Percentiles rank a stretch among this genome's conserved stretches.
Evolutionary conservation across 179 eudicot genomes (phyloP).

Genomic region (Nepenthes alata): DNA sequence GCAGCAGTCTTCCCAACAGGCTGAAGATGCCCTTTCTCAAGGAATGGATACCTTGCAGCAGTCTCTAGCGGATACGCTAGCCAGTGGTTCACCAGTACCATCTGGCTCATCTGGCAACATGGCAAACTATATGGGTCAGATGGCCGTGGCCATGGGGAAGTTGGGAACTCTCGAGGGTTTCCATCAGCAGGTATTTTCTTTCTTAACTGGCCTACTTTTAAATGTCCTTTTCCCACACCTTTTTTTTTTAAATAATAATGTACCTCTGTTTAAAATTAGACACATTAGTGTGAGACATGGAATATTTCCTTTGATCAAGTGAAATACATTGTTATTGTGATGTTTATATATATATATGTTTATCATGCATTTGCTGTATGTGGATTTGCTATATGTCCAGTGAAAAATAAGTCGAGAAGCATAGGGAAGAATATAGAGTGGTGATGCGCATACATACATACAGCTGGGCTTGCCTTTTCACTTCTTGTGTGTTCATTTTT

Average conservation of each 20-base stretch:
- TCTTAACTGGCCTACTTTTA: neutral
- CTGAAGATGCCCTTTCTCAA: slow-evolving; percentile 93
- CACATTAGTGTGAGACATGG: neutral
- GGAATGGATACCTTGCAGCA: slow-evolving; percentile 97
- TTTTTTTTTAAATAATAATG: neutral
- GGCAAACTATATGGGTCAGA: slow-evolving; percentile 97
- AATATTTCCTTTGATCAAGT: neutral
- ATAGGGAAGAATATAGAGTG: too few relatives aligned
- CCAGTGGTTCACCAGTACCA: slow-evolving; percentile 43
- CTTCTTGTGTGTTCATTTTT: too few relatives aligned
- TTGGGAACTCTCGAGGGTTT: slow-evolving; percentile 88
- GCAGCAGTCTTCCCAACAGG: slow-evolving; percentile 84
- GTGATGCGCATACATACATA: too few relatives aligned
- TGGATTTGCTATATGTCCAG: too few relatives aligned
- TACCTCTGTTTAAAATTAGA: neutral
- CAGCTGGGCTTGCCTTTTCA: too few relatives aligned
- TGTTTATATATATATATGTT: too few relatives aligned
- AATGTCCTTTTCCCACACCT: neutral
- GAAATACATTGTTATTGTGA: neutral
- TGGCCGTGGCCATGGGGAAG: slow-evolving; percentile 99
- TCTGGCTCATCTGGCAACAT: slow-evolving; percentile 77
- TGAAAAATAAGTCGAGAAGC: too few relatives aligned
- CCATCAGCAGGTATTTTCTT: slow-evolving; percentile 65
- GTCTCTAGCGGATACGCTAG: slow-evolving; percentile 77
- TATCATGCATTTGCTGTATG: too few relatives aligned